Evolutionary conservation across 805 yeast genomes (phyloP).

Genomic region (Pichia californica): DNA sequence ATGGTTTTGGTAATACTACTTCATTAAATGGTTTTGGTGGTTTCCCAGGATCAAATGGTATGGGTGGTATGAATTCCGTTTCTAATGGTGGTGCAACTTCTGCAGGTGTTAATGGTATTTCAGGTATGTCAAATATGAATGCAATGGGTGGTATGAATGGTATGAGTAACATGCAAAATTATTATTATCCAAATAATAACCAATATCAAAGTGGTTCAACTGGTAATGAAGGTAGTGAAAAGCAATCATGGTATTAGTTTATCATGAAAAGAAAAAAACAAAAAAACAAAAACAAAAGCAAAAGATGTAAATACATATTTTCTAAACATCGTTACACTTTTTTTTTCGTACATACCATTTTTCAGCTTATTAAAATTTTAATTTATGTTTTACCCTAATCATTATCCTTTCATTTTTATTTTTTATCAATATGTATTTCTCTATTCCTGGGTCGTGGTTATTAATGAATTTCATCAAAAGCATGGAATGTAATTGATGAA

Average conservation of each 20-base stretch:
- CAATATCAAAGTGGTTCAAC: conserved; percentile 8
- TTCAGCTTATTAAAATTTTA: too few species aligned
- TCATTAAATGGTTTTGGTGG: conserved; percentile 8
- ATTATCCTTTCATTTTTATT: neutral
- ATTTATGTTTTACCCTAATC: neutral
- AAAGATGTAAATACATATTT: too few species aligned
- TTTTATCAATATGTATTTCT: neutral
- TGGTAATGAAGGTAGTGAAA: conserved; percentile 8
- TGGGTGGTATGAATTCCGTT: neutral
- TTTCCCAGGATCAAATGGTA: conserved; percentile 10
- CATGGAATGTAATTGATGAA: neutral
- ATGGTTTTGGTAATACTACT: conserved; percentile 5
- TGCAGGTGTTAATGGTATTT: conserved; percentile 4
- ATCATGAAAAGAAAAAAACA: too few species aligned
- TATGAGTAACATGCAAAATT: conserved; percentile 6
- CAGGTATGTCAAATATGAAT: conserved; percentile 1
- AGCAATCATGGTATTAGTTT: conserved; percentile 2
- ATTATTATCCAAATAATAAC: conserved; percentile 1
- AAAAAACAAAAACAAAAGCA: too few species aligned
- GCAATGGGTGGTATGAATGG: conserved; percentile 1
- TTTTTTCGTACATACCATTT: too few species aligned
- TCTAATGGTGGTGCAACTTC: conserved; percentile 2
- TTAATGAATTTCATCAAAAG: neutral
- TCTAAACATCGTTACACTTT: too few species aligned
- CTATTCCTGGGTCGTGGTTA: neutral